Conservation (phyloP, 306 rosid genomes). For the Casuarina equisetifolia region DNA sequence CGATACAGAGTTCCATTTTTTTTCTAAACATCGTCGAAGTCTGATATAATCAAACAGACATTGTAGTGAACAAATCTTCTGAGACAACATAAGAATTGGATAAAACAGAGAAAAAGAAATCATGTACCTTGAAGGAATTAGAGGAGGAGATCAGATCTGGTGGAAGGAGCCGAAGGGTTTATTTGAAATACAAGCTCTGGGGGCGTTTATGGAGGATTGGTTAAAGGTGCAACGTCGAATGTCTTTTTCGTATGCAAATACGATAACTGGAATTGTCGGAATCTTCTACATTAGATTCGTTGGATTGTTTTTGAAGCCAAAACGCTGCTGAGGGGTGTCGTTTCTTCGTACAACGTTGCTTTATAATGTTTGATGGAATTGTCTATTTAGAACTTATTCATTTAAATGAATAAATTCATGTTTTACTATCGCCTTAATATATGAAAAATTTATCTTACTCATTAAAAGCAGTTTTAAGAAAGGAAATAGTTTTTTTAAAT, state of each 20-base stretch:
- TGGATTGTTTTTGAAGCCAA: not conserved
- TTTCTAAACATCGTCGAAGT: not conserved
- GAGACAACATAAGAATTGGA: not conserved
- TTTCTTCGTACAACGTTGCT: too few species aligned
- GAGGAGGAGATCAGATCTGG: constrained; percentile 5
- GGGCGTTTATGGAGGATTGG: not conserved
- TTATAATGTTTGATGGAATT: too few species aligned
- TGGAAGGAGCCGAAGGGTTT: not conserved
- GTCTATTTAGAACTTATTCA: too few species aligned
- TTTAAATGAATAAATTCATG: too few species aligned
- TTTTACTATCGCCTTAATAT: too few species aligned
- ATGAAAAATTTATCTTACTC: too few species aligned
- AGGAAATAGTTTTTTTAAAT: too few species aligned
- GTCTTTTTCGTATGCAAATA: not conserved
- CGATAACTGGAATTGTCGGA: not conserved
- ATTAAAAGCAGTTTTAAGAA: too few species aligned
- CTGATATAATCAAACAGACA: not conserved
- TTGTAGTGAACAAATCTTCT: not conserved
- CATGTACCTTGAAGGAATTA: constrained; percentile 17
- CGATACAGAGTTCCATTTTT: not conserved
- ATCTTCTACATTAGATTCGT: not conserved
- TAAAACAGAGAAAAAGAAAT: not conserved
- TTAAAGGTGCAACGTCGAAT: not conserved
- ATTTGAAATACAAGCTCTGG: not conserved
- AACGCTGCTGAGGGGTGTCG: not conserved